Evolutionary conservation across 192 early-diverging fungal species (phyloP), one percentile per base, ranked within the genome.

Genomic region (Rhizophlyctis rosea): DNA sequence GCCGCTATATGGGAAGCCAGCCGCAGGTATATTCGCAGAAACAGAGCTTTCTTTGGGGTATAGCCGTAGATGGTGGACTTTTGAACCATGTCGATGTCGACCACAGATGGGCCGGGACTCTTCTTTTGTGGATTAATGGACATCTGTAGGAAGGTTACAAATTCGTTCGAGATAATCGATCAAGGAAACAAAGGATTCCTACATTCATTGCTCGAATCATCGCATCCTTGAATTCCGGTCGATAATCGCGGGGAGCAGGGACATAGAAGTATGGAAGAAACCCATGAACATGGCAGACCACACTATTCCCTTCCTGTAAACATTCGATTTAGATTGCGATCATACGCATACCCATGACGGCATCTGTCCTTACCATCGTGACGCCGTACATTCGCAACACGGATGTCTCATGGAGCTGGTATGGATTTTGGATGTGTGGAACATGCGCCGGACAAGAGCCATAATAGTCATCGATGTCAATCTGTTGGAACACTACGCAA

Each of bases 261-360:
- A 94, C 84, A 74, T 96, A 99, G 75, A 97, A 91, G 71, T 99
- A 99, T 29, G 93, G 92, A 31, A 83, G 78, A 61, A 96, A 98
- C 1, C 89, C 91, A 14, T 86, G 83, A 0, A 96, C 92, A 80
- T 92, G 89, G 68, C 94, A 96, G 0, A 88, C 67, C 28, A 98
- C 91, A 50, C 89, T 91, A 61, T 96, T 74, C n/a, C 96, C 96
- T 21, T 66, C 67, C 87, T 90, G 25, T 35, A 4, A 25, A 29
- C 7, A 50, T 50, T 39, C 52, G 34, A 47, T 47, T 65, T 4
- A 59, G 3, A 28, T 3, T 44, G 34, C 18, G 32, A 30, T 44
- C 16, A 32, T 4, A 21, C n/a, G 61, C 3, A 33, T 18, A 3
- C 5, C 3, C 13, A 5, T 13, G 13, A 9, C 24, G 47, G 2